phyloP scores from a whole-genome alignment of 805 yeast species.

The Metschnikowia henanensis region DNA sequence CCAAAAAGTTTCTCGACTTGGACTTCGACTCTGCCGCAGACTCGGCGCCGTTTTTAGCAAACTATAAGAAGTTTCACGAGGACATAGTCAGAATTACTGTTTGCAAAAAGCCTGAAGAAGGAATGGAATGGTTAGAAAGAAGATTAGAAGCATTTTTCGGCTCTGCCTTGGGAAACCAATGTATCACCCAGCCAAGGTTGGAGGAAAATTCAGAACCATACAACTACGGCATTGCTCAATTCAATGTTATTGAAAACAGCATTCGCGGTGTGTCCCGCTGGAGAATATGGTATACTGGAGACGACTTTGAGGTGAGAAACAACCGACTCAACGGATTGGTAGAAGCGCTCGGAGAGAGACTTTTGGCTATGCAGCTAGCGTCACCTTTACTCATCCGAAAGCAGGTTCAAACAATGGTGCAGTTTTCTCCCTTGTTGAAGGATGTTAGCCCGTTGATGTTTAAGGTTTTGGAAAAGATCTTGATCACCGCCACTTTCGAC shows the following conservation, averaged over 20 bases:
- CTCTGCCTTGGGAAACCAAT: slow-evolving; percentile 64
- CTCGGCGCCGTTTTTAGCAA: slow-evolving; percentile 68
- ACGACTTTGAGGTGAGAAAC: slow-evolving; percentile 52
- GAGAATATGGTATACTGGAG: slow-evolving; percentile 84
- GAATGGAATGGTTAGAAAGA: slow-evolving; percentile 78
- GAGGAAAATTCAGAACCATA: slow-evolving; percentile 65
- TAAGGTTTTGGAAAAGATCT: slow-evolving; percentile 77
- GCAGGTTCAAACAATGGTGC: slow-evolving; percentile 88
- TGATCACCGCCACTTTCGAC: slow-evolving; percentile 81
- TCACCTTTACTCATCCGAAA: slow-evolving; percentile 83
- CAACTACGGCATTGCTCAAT: slow-evolving; percentile 75
- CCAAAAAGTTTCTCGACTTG: slow-evolving; percentile 67
- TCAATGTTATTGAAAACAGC: slow-evolving; percentile 84
- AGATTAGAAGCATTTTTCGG: slow-evolving; percentile 72
- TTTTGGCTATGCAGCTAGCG: slow-evolving; percentile 70
- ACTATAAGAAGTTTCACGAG: slow-evolving; percentile 81
- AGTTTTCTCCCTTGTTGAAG: slow-evolving; percentile 87
- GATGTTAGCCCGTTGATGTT: slow-evolving; percentile 76
- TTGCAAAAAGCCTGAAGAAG: slow-evolving; percentile 81
- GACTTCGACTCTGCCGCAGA: slow-evolving; percentile 92
- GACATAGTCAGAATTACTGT: slow-evolving; percentile 88
- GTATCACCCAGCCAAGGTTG: slow-evolving; percentile 54
- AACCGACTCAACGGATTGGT: slow-evolving; percentile 52
- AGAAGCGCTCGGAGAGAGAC: slow-evolving; percentile 69
- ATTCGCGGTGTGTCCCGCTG: slow-evolving; percentile 92